Evolutionary conservation across 352 stramenopile species (phyloP).

Genomic region (Phytophthora sp.): DNA sequence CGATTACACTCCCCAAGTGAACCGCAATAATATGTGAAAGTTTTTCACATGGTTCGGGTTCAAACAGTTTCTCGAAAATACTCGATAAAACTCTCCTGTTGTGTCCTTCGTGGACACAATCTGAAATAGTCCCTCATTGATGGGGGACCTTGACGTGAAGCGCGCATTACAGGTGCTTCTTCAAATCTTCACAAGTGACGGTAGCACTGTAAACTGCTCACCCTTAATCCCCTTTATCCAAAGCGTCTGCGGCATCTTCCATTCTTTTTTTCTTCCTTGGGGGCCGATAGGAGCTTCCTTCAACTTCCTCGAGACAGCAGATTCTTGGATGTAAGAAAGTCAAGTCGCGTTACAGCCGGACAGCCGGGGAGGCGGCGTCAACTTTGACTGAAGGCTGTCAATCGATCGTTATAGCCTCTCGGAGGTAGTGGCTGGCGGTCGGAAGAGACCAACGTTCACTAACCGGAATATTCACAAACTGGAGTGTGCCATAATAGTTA

Average conservation of each 20-base stretch:
- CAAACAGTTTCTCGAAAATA: slow-evolving; percentile 18
- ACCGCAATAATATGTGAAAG: slow-evolving; percentile 5
- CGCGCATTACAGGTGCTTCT: slow-evolving; percentile 13
- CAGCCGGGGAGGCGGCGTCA: too few relatives aligned
- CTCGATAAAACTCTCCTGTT: slow-evolving; percentile 14
- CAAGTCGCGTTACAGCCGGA: too few relatives aligned
- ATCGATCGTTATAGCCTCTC: too few relatives aligned
- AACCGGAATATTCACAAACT: too few relatives aligned
- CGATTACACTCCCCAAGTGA: slow-evolving; percentile 5
- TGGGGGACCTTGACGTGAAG: slow-evolving; percentile 14
- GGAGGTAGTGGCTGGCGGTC: too few relatives aligned
- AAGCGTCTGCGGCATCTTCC: slow-evolving; percentile 7
- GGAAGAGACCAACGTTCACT: too few relatives aligned
- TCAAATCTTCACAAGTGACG: slow-evolving; percentile 23
- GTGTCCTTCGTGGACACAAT: slow-evolving; percentile 8
- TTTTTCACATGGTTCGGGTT: slow-evolving; percentile 9
- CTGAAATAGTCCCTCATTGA: slow-evolving; percentile 12
- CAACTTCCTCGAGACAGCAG: too few relatives aligned
- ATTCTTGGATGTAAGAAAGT: too few relatives aligned
- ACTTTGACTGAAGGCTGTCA: too few relatives aligned
- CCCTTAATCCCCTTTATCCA: slow-evolving; percentile 23
- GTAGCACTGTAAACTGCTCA: slow-evolving; percentile 18
- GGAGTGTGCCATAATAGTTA: too few relatives aligned
- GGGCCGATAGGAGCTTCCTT: too few relatives aligned
- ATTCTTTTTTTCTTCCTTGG: slow-evolving; percentile 24